Percentiles rank a stretch among this genome's conserved stretches.
phyloP scores from a whole-genome alignment of 73 alveolate genomes.

The Halteria grandinella region DNA sequence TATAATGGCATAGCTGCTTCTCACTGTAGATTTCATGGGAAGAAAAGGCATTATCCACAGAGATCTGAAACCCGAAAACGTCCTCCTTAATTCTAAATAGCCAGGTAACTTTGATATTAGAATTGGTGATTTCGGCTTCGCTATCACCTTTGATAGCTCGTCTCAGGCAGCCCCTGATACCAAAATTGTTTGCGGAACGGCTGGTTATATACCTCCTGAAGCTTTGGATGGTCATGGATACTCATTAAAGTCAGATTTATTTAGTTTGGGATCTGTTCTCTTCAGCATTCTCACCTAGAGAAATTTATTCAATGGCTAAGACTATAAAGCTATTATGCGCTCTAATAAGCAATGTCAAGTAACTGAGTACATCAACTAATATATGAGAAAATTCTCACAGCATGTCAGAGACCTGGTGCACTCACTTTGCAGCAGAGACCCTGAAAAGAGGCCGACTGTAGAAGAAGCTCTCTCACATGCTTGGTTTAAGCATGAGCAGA shows the following conservation, averaged over 20 bases:
- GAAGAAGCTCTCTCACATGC: too few relatives aligned
- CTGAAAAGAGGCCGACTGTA: too few relatives aligned
- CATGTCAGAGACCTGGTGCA: too few relatives aligned
- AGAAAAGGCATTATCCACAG: constrained; percentile 33
- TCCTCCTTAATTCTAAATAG: constrained; percentile 36
- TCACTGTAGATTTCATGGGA: background rate
- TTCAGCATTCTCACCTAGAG: background rate
- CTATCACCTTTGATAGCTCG: too few relatives aligned
- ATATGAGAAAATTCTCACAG: too few relatives aligned
- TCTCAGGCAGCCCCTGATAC: too few relatives aligned
- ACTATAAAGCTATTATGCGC: too few relatives aligned
- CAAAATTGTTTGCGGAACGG: constrained; percentile 64
- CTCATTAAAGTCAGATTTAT: background rate
- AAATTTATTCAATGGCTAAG: background rate
- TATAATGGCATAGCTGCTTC: background rate
- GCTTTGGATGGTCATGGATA: background rate
- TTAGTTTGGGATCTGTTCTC: constrained; percentile 8
- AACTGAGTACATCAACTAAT: too few relatives aligned
- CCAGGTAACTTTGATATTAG: constrained; percentile 25
- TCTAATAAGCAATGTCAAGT: too few relatives aligned
- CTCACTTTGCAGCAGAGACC: too few relatives aligned
- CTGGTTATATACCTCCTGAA: constrained; percentile 75
- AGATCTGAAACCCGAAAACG: constrained; percentile 71
- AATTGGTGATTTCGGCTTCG: constrained; percentile 51
- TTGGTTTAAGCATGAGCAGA: too few relatives aligned